A percentile compares a stretch with the other conserved stretches of the same genome.
phyloP scores from a whole-genome alignment of 129 eudicot species.

The Gnaphalium uliginosum region DNA sequence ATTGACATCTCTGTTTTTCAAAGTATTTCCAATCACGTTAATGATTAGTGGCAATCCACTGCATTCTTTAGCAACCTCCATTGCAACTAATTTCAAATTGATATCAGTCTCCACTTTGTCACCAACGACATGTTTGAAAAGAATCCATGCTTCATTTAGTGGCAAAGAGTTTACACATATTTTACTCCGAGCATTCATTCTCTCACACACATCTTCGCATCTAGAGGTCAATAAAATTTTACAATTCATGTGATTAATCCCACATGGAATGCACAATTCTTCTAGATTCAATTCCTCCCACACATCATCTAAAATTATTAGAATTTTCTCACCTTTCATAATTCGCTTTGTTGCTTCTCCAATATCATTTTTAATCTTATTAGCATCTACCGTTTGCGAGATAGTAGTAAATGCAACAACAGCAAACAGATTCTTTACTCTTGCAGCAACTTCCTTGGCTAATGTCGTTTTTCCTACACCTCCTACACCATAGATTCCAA shows the following conservation, averaged over 20 bases:
- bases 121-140: slow-evolving; percentile 16
- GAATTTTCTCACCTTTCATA: too few species aligned
- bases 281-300: too few species aligned
- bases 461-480: slow-evolving; percentile 29
- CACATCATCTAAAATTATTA: too few species aligned
- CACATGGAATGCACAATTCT: too few species aligned
- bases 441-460: slow-evolving; percentile 16
- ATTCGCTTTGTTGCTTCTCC: too few species aligned
- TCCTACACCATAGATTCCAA: slow-evolving; percentile 27
- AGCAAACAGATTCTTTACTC: neutral
- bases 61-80: neutral
- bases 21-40: neutral
- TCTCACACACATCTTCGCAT: neutral
- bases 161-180: neutral
- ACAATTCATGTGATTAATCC: too few species aligned
- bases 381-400: too few species aligned
- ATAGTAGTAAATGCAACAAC: neutral
- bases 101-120: neutral
- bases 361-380: too few species aligned
- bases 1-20: neutral
- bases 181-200: slow-evolving; percentile 3
- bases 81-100: neutral
- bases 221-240: slow-evolving; percentile 28
- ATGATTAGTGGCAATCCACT: slow-evolving; percentile 23
- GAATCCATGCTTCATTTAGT: slow-evolving; percentile 10